Evolutionary conservation across 495 filamentous ascomycete genomes (phyloP), one percentile per base, ranked within the genome.

Genomic region (Penicillium waksmanii): DNA sequence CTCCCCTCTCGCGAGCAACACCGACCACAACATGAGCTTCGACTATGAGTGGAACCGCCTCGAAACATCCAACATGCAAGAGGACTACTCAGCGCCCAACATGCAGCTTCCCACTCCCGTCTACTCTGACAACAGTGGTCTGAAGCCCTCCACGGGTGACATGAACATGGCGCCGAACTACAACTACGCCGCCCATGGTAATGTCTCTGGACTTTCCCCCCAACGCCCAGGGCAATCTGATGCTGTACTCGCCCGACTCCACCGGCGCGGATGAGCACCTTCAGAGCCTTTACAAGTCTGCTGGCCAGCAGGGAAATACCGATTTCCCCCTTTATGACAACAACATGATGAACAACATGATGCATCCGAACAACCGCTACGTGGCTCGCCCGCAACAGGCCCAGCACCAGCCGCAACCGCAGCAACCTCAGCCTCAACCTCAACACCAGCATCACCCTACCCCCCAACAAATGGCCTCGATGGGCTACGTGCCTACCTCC

Each of bases 231-330:
- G 85, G 80, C 18, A 85, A 87, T 50, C 66, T 82, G 11, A 85
- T 88, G 80, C 79, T 90, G 46, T 87, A 81, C 68, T 87, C 86
- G 0, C 87, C 87, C 3, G 74, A 81, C 49, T 80, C 83, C 2
- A 63, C 53, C 40, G 21, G 56, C 3, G 58, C 68, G 2, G 76
- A 77, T 17, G 73, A 74, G 44, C 68, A 68, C 11, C 18, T 64
- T 13, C 51, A 53, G 46, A 77, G 77, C 10, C 80, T 79, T 51
- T 83, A 83, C 52, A 82, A 84, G 25, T 73, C 77, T 10, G 66
- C 67, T 21, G 61, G 64, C 34, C 63, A 64, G 46, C 60, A 61
- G 10, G 71, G 75, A 35, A 66, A 70, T 17, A 66, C 66, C 12
- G 82, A 85, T 58, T 84, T 84, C 51, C 70, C 79, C 21, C 74